Evolutionary conservation across 257 asterid genomes (phyloP), one percentile per base, ranked within the genome.

Genomic region (Fraxinus anomala): DNA sequence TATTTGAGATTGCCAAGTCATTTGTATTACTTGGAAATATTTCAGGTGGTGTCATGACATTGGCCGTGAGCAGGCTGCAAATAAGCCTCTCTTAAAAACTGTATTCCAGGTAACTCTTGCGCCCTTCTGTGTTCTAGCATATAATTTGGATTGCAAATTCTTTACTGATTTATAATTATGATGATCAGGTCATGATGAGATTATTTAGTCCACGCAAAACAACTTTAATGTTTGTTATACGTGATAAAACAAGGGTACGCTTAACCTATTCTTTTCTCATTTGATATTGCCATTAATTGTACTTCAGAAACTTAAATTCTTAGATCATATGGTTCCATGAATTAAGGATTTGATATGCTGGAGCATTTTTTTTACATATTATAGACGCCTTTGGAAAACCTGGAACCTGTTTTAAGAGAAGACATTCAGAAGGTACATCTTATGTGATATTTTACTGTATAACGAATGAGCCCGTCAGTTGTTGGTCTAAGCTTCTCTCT

Each of bases 21-120:
- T 72, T 56, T 54, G 3, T 51, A 7, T 76, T 33, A 4, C 59
- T 72, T 59, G 40, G 34, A 54, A 72, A 70, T 61, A 37, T 79
- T 69, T 82, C 84, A 96, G 97, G 97, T 93, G 98, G 99, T 96
- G 97, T 82, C 97, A 93, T 89, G 99, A 96, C 76, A 96, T 93
- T 86, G 99, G 98, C 40, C 98, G 97, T 81, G 98, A 96, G 83
- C 98, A 93, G 77, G 99, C 99, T 12, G 96, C 99, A 76, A 93
- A 96, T 87, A 93, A 93, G 85, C 97, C 98, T 79, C 97, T 96
- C 72, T 76, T 96, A 68, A 93, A 96, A 89, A 96, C 98, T 72
- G 98, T 96, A 59, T 96, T 93, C 85, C 99, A 96, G 95, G 99
- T 89, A 80, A 65, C 59, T 68, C 61, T 68, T 76, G 40, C 3